Conservation (phyloP, 768 basidiomycete species). For the Tricholoma saponaceum region DNA sequence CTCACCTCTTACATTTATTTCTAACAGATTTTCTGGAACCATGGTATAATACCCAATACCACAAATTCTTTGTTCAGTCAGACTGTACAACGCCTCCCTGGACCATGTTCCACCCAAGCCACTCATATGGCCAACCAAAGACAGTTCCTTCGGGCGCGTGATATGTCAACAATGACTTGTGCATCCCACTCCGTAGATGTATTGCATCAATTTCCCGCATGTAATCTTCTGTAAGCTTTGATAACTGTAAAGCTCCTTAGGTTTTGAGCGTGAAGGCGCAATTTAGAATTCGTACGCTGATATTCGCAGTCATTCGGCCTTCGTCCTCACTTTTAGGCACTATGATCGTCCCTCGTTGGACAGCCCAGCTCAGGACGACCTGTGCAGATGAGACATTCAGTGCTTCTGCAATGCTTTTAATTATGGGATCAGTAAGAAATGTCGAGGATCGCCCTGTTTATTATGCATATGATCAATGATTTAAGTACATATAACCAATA, state of each 20-base stretch:
- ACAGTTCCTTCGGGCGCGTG: constrained; percentile 25
- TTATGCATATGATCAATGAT: not conserved
- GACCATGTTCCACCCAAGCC: constrained; percentile 38
- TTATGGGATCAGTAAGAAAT: constrained; percentile 28
- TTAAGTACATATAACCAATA: too few species aligned
- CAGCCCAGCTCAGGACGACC: constrained; percentile 60
- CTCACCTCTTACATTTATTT: not conserved
- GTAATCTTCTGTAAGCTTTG: constrained; percentile 31
- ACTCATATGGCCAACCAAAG: constrained; percentile 42
- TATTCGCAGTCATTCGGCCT: constrained; percentile 46
- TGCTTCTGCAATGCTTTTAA: constrained; percentile 30
- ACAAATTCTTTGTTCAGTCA: not conserved
- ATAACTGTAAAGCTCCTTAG: constrained; percentile 22
- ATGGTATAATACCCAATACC: not conserved
- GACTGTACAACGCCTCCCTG: constrained; percentile 26
- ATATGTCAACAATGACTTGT: constrained; percentile 28
- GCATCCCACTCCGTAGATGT: constrained; percentile 37
- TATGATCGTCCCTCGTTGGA: constrained; percentile 54
- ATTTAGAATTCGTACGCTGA: constrained; percentile 24
- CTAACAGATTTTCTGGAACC: not conserved
- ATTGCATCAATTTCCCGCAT: constrained; percentile 36
- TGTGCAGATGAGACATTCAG: constrained; percentile 39
- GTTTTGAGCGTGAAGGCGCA: constrained; percentile 7
- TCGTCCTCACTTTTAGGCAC: constrained; percentile 57
- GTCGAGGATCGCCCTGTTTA: constrained; percentile 18